A percentile compares a stretch with the other conserved stretches of the same genome.
These are phyloP conservation scores for Ceratobasidium theobromae DNA, from an alignment of 1,284 basidiomycete species.

Conservation along the genomic window DNA sequence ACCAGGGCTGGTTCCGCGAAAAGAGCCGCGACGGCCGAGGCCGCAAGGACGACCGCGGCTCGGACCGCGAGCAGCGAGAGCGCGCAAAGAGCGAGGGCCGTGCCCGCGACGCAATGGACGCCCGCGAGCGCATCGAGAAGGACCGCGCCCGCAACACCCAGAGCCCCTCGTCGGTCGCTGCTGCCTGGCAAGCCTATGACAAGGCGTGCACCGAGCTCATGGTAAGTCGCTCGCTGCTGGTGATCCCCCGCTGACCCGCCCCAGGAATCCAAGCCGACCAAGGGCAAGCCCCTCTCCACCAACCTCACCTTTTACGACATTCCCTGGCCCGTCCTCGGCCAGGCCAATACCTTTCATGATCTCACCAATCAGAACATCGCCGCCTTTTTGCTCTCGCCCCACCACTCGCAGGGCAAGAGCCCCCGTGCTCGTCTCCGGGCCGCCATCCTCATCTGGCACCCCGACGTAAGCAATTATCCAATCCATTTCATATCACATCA, in stretches of 20 bases:
- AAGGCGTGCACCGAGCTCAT: conserved; percentile 20
- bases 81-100: conserved; percentile 22
- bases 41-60: neutral
- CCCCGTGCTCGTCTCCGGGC: conserved; percentile 30
- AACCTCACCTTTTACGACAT: conserved; percentile 32
- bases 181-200: conserved; percentile 10
- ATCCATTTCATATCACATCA: conserved; percentile 19
- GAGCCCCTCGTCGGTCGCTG: neutral
- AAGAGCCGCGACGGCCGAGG: conserved; percentile 17
- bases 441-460: conserved; percentile 34
- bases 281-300: conserved; percentile 11
- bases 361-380: conserved; percentile 30
- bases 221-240: neutral
- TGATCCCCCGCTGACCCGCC: conserved; percentile 4
- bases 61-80: conserved; percentile 10
- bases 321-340: conserved; percentile 34
- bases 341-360: conserved; percentile 20
- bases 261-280: conserved; percentile 20
- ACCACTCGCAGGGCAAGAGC: conserved; percentile 33
- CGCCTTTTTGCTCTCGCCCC: conserved; percentile 5
- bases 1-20: conserved; percentile 20
- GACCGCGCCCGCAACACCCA: conserved; percentile 1
- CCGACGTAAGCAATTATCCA: conserved; percentile 31
- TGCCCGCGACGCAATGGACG: conserved; percentile 13
- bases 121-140: conserved; percentile 24